Evolutionary conservation across 2,329 filamentous ascomycete genomes (phyloP).

Genomic region (Fusarium begoniae): DNA sequence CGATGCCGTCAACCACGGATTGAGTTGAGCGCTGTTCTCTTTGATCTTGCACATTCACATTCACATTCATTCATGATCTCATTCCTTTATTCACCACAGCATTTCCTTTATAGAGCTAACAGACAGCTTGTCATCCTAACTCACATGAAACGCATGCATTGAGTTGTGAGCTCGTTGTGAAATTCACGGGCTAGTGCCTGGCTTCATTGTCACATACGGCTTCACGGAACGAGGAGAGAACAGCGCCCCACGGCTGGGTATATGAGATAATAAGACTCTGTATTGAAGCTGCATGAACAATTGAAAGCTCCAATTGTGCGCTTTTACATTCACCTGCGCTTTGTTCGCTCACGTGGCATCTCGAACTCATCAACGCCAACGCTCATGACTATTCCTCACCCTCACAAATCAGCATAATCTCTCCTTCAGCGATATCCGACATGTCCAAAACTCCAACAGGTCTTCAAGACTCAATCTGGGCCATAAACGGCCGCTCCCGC

Average conservation of each 20-base stretch:
- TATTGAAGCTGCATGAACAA: neutral
- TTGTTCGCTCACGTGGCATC: neutral
- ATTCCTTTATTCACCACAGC: neutral
- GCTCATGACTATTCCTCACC: neutral
- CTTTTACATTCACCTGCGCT: neutral
- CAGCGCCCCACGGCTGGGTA: neutral
- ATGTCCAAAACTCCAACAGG: conserved; percentile 35
- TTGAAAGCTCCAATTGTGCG: neutral
- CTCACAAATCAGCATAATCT: neutral
- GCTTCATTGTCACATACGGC: neutral
- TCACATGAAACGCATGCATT: neutral
- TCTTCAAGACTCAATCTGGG: conserved; percentile 41
- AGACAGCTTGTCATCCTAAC: neutral
- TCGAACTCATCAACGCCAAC: neutral
- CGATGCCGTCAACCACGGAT: neutral
- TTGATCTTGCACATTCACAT: neutral
- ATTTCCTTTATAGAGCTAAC: neutral
- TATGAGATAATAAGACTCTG: neutral
- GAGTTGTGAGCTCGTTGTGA: neutral
- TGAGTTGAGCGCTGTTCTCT: neutral
- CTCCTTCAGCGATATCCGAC: neutral
- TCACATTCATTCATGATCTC: neutral
- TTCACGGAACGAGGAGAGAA: neutral
- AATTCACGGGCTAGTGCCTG: neutral
- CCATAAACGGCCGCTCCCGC: conserved; percentile 16